Base-by-base conservation (phyloP, 2,329 filamentous ascomycete species). In the Aspergillus brasiliensis region DNA sequence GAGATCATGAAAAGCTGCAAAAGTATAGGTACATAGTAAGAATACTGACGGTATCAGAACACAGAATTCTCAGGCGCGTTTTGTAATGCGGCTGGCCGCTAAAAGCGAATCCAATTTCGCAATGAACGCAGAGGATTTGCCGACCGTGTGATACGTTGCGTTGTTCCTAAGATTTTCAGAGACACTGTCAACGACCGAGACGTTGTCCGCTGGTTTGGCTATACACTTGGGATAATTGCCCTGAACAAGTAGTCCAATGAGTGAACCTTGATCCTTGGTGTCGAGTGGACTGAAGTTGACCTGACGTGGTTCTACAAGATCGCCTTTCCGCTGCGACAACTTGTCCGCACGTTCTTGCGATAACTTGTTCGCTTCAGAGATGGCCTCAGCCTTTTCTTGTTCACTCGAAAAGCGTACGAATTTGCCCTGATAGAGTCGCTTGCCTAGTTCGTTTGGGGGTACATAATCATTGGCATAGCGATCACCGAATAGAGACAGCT, bases 81-180 rank as follows among this genome's bases (percentile, higher is more conserved):
- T 76, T 28, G 62, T 63, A 55, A 64, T 66, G 28, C 71, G 69
- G 61, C 61, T 64, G 3, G 67, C 66, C 44, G 66, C 63, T 34
- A 80, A 61, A 21, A 77, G 67, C 40, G 71, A 77, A 62, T 75
- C 69, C 7, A 80, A 65, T 57, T 77, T 77, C 40, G 67, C 62
- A 61, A 79, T 62, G 53, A 80, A 76, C 46, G 73, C 67, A 5
- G 70, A 68, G 40, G 67, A 71, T 60, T 79, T 77, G 17, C 71
- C 69, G 8, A 69, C 59, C 15, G 68, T 69, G n/a, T 73, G 70
- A 65, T 78, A 80, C 13, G 76, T 79, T 46, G 71, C 70, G 52
- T 80, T 80, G 56, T 76, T 78, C n/a, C 67, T 64, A 23, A 79
- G 68, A 58, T 75, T 75, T 55, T 67, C 73, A 21, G 70, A 44